These are phyloP conservation scores for Rhodomyrtus tomentosa DNA, from an alignment of 345 rosid genomes.

Conservation along the genomic window DNA sequence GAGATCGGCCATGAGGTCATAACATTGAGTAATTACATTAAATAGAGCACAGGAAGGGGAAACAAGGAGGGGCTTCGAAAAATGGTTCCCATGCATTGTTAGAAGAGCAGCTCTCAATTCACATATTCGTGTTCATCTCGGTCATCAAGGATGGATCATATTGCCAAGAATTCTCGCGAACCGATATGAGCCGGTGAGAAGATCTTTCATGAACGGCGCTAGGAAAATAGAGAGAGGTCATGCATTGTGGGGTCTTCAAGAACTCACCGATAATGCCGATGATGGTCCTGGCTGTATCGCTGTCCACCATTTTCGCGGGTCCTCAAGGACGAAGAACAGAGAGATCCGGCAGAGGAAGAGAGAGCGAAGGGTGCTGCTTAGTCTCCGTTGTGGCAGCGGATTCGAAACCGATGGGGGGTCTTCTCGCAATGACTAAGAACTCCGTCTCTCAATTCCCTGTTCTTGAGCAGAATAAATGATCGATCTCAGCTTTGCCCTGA, in stretches of 20 bases:
- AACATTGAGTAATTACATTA: not conserved
- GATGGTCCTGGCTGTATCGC: conserved; percentile 20
- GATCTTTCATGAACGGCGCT: not conserved
- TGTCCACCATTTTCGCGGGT: conserved; percentile 7
- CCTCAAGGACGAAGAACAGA: not conserved
- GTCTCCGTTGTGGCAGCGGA: not conserved
- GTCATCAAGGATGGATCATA: too few relatives aligned
- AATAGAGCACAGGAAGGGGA: too few relatives aligned
- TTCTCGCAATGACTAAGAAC: not conserved
- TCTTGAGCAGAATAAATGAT: too few relatives aligned
- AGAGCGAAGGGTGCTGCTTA: not conserved
- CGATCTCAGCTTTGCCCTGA: not conserved
- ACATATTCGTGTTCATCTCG: not conserved
- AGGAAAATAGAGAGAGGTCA: not conserved
- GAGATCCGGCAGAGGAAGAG: not conserved
- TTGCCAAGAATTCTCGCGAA: not conserved
- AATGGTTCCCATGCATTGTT: not conserved
- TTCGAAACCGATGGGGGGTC: not conserved
- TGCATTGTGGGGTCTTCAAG: not conserved
- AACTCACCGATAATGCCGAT: conserved; percentile 51
- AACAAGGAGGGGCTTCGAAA: not conserved
- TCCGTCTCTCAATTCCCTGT: not conserved
- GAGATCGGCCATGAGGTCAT: not conserved
- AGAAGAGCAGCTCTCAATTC: not conserved
- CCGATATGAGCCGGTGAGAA: not conserved